phyloP scores from a whole-genome alignment of 2,329 filamentous ascomycete genomes.

The Metarhizium robertsii region DNA sequence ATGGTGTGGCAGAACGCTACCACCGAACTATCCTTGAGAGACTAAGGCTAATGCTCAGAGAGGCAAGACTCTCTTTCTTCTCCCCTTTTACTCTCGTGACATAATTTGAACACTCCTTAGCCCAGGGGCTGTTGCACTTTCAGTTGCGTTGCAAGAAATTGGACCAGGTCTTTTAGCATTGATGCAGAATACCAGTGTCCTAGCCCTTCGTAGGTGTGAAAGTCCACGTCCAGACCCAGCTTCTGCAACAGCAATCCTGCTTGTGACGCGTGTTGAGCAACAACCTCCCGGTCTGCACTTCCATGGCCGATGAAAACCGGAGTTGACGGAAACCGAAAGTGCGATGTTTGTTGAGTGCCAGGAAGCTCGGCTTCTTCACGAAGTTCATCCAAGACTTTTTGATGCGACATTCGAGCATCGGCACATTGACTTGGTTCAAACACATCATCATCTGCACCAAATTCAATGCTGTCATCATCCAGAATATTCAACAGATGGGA shows the following conservation, averaged over 20 bases:
- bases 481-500: slow-evolving; percentile 16
- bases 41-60: too few relatives aligned
- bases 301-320: slow-evolving; percentile 39
- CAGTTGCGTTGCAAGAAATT: slow-evolving; percentile 16
- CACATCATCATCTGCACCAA: slow-evolving; percentile 8
- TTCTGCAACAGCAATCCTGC: slow-evolving; percentile 22
- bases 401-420: slow-evolving; percentile 7
- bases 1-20: too few relatives aligned
- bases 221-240: slow-evolving; percentile 24
- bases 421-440: slow-evolving; percentile 12
- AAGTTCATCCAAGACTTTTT: slow-evolving; percentile 15
- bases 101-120: not conserved
- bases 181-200: slow-evolving; percentile 35
- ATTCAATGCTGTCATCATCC: not conserved
- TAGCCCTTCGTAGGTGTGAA: slow-evolving; percentile 29
- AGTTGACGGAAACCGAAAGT: slow-evolving; percentile 14
- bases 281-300: slow-evolving; percentile 30
- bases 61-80: not conserved
- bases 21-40: too few relatives aligned
- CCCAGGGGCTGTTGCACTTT: not conserved
- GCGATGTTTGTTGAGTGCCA: not conserved
- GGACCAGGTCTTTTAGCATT: slow-evolving; percentile 29
- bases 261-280: slow-evolving; percentile 23
- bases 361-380: slow-evolving; percentile 18
- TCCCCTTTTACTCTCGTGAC: too few relatives aligned